Percentiles rank a stretch among this genome's conserved stretches.
Evolutionary conservation across 331 rosid genomes (phyloP).

Genomic region (Acacia pycnantha): DNA sequence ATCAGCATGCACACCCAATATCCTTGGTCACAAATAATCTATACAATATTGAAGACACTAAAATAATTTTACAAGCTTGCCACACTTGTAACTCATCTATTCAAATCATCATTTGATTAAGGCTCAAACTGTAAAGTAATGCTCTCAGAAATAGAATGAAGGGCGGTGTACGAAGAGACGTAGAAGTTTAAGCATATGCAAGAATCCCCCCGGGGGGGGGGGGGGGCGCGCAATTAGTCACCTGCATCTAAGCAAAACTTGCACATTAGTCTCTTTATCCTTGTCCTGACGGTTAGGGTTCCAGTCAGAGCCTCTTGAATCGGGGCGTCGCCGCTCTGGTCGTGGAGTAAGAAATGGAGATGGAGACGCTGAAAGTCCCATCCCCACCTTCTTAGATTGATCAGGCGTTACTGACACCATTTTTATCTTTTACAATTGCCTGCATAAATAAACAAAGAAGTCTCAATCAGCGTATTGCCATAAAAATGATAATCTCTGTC

Average conservation of each 20-base stretch:
- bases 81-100: not conserved
- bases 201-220: not conserved
- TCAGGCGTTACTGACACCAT: slow-evolving; percentile 77
- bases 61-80: not conserved
- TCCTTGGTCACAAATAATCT: not conserved
- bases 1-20: not conserved
- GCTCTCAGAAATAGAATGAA: not conserved
- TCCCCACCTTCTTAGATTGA: slow-evolving; percentile 69
- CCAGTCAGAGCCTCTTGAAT: slow-evolving; percentile 59
- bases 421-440: slow-evolving; percentile 15
- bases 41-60: not conserved
- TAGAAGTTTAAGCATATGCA: not conserved
- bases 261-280: slow-evolving; percentile 79
- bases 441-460: not conserved
- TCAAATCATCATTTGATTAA: not conserved
- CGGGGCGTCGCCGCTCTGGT: slow-evolving; percentile 77
- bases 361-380: slow-evolving; percentile 67
- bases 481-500: not conserved
- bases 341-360: slow-evolving; percentile 90
- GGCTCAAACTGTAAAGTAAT: not conserved
- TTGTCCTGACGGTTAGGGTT: slow-evolving; percentile 53
- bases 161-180: not conserved
- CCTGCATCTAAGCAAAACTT: slow-evolving; percentile 97
- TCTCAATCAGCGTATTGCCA: not conserved
- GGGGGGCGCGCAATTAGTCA: not conserved